phyloP scores from a whole-genome alignment of 352 stramenopile species.

The Phytophthora tentaculata region DNA sequence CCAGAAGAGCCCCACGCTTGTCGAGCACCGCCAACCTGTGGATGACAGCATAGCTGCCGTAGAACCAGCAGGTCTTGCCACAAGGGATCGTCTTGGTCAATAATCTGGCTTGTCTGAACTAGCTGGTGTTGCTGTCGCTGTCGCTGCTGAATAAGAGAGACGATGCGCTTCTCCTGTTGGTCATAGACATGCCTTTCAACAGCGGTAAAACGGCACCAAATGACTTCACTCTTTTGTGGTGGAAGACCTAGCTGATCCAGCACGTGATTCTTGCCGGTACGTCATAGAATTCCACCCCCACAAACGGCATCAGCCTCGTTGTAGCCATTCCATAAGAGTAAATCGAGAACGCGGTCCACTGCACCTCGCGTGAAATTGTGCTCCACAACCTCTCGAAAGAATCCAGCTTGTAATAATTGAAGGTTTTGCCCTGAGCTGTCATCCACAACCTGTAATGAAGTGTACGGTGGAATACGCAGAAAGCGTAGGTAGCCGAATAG shows the following conservation, averaged over 20 bases:
- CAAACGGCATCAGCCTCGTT: neutral
- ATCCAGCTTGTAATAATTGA: slow-evolving; percentile 11
- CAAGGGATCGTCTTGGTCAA: slow-evolving; percentile 51
- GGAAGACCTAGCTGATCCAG: slow-evolving; percentile 70
- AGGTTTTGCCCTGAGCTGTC: neutral
- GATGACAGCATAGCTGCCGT: slow-evolving; percentile 93
- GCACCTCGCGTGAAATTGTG: slow-evolving; percentile 46
- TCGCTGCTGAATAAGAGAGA: slow-evolving; percentile 48
- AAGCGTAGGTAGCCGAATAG: slow-evolving; percentile 88
- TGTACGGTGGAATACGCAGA: slow-evolving; percentile 58
- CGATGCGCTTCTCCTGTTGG: slow-evolving; percentile 61
- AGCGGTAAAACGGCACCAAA: slow-evolving; percentile 77
- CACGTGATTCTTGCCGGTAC: slow-evolving; percentile 79
- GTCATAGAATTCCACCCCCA: slow-evolving; percentile 70
- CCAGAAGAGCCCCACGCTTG: slow-evolving; percentile 23
- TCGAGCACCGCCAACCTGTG: slow-evolving; percentile 75
- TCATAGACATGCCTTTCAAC: slow-evolving; percentile 85
- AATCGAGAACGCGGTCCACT: slow-evolving; percentile 50
- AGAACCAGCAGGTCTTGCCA: slow-evolving; percentile 81
- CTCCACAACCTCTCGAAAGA: slow-evolving; percentile 50
- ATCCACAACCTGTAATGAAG: slow-evolving; percentile 1
- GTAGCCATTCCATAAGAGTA: slow-evolving; percentile 53
- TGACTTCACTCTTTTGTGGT: slow-evolving; percentile 53
- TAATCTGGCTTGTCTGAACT: slow-evolving; percentile 29
- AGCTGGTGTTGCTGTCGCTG: slow-evolving; percentile 11